Evolutionary conservation across 805 yeast genomes (phyloP).

Genomic region (Candida maris): DNA sequence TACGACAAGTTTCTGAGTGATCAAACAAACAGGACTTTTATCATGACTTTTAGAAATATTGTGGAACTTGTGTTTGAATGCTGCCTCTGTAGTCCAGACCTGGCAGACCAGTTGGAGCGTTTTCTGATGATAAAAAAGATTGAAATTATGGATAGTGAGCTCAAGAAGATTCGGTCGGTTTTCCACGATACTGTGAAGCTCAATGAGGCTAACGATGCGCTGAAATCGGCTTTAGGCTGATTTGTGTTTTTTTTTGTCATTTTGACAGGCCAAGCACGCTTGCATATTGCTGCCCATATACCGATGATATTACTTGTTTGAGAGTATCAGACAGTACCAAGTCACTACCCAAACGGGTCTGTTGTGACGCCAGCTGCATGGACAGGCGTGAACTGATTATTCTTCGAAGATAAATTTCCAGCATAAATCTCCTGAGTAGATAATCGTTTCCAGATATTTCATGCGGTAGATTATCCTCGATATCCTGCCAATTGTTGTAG

Average conservation of each 20-base stretch:
- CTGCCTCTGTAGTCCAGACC: constrained; percentile 19
- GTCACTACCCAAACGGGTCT: constrained; percentile 18
- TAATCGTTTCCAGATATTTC: constrained; percentile 25
- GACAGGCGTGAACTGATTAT: constrained; percentile 30
- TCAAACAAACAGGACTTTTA: constrained; percentile 37
- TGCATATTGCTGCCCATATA: constrained; percentile 38
- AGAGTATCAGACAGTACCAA: too few relatives aligned
- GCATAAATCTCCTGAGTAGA: constrained; percentile 23
- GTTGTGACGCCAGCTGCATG: constrained; percentile 22
- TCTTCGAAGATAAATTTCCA: constrained; percentile 32
- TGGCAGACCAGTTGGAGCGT: constrained; percentile 15
- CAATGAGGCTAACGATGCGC: constrained; percentile 21
- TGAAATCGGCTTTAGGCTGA: constrained; percentile 7
- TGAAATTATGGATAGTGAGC: constrained; percentile 22
- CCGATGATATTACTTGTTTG: constrained; percentile 50
- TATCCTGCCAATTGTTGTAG: constrained; percentile 15
- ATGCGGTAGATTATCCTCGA: constrained; percentile 13
- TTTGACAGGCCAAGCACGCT: constrained; percentile 21
- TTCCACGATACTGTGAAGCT: constrained; percentile 25
- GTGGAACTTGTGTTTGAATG: constrained; percentile 38
- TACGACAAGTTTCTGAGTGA: constrained; percentile 41
- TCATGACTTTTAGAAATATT: constrained; percentile 45
- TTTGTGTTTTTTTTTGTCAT: too few relatives aligned
- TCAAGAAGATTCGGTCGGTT: constrained; percentile 14
- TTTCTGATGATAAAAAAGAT: constrained; percentile 21